These are phyloP conservation scores for Ammopiptanthus mongolicus DNA, from an alignment of 306 rosid genomes.

Conservation along the genomic window DNA sequence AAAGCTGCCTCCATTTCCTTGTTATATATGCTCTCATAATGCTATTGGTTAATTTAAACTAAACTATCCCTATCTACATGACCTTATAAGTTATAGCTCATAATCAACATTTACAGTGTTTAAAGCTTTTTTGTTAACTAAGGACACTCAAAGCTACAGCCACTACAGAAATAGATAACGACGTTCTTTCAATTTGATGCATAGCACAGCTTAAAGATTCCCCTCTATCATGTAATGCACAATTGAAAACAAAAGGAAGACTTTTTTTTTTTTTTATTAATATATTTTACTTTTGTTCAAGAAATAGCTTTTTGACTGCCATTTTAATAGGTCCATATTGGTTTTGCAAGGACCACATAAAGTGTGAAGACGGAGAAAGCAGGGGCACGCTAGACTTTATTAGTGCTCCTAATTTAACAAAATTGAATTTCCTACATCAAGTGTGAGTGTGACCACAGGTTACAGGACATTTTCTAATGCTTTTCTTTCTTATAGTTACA, in stretches of 20 bases:
- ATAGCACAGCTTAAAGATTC: neutral
- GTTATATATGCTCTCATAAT: neutral
- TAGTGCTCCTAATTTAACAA: neutral
- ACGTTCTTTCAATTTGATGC: neutral
- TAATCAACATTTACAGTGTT: neutral
- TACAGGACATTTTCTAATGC: neutral
- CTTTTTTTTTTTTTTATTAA: no score
- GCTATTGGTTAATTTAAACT: neutral
- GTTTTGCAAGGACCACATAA: constrained; percentile 7
- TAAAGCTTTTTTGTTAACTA: neutral
- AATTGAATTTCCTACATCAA: neutral
- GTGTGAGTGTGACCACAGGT: neutral
- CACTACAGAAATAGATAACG: neutral
- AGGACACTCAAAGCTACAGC: neutral
- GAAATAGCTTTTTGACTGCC: neutral
- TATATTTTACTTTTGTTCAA: neutral
- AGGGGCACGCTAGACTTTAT: neutral
- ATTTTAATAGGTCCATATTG: neutral
- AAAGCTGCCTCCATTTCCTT: neutral
- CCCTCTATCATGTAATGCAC: constrained; percentile 5
- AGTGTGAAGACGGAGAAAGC: neutral
- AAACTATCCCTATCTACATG: neutral
- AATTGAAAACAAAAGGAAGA: neutral
- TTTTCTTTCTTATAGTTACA: neutral
- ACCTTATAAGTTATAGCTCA: neutral